Percentiles rank a stretch among this genome's conserved stretches.
Conservation (phyloP, 306 rosid species). For the Vicia villosa region DNA sequence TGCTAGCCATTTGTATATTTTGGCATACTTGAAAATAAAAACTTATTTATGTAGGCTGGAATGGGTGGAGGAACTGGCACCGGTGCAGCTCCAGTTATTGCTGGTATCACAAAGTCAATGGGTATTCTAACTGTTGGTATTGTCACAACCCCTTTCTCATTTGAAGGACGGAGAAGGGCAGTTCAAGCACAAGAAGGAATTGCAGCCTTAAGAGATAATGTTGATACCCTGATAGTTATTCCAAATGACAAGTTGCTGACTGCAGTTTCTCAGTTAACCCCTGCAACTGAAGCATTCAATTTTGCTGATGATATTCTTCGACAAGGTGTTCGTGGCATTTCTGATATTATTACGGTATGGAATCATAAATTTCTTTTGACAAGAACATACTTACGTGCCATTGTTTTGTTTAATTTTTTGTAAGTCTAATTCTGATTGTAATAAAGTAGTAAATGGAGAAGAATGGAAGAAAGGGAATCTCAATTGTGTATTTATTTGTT, state of each 20-base stretch:
- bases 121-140: conserved; percentile 97
- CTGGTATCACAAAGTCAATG: conserved; percentile 94
- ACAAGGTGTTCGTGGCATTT: conserved; percentile 99
- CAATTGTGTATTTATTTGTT: conserved; percentile 28
- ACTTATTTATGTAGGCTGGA: conserved; percentile 72
- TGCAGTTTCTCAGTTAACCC: conserved; percentile 94
- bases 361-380: conserved; percentile 28
- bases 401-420: conserved; percentile 14
- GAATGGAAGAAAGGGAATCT: conserved; percentile 2
- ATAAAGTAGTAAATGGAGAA: conserved; percentile 28
- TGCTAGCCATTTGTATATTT: conserved; percentile 25
- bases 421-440: conserved; percentile 18
- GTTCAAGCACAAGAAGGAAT: conserved; percentile 99
- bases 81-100: conserved; percentile 97
- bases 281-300: conserved; percentile 98
- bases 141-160: conserved; percentile 96
- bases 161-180: conserved; percentile 96
- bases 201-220: conserved; percentile 94
- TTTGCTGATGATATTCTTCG: conserved; percentile 97
- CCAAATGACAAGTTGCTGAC: conserved; percentile 98
- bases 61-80: conserved; percentile 99
- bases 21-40: conserved; percentile 27
- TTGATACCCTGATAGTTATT: conserved; percentile 95
- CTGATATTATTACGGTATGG: conserved; percentile 96
- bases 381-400: conserved; percentile 10